Evolutionary conservation across 2,329 filamentous ascomycete species (phyloP), one percentile per base, ranked within the genome.

Genomic region (Orbilia ellipsospora): DNA sequence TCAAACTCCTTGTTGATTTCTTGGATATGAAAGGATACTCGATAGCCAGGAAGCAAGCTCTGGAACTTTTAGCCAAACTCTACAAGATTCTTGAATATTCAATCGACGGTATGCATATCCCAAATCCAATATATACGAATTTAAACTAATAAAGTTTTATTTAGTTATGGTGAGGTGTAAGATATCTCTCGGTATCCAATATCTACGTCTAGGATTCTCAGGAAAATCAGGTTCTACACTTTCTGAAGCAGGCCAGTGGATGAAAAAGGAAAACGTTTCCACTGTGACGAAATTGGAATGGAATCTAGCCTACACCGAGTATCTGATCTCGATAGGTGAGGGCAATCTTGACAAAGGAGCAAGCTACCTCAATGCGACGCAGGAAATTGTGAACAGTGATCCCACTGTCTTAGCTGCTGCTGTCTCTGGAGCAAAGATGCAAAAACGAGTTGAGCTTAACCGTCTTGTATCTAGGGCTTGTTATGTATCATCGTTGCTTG

Each of bases 301-400:
- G 81, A 87, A 93, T 77, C 83, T 97, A 5, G 88, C 89, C 0
- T 89, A 90, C 75, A 89, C 91, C 0, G 92, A 96, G 81, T 93
- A 93, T 81, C 85, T 90, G 28, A 84, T 94, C 16, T 87, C 87
- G 0, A 86, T 90, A 12, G 70, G 70, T 2, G 70, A 74, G 20
- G 90, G 90, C 8, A 88, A 89, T 59, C 83, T 87, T 15, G 86
- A 89, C 8, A 89, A 90, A 82, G 90, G 88, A 81, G 85, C 80
- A 80, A 82, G 82, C 28, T 74, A 51, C 16, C 50, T 74, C 8
- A 45, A 20, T 26, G 63, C 57, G 36, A 59, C 70, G 15, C 62
- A 74, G n/a, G 62, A 74, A 5, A 78, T 80, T 81, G 73, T 82
- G 55, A 81, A 84, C 60, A 80, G 79, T 42, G 79, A 79, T 26